Base-by-base conservation (phyloP, 179 eudicot species). In the Drosera spatulata region DNA sequence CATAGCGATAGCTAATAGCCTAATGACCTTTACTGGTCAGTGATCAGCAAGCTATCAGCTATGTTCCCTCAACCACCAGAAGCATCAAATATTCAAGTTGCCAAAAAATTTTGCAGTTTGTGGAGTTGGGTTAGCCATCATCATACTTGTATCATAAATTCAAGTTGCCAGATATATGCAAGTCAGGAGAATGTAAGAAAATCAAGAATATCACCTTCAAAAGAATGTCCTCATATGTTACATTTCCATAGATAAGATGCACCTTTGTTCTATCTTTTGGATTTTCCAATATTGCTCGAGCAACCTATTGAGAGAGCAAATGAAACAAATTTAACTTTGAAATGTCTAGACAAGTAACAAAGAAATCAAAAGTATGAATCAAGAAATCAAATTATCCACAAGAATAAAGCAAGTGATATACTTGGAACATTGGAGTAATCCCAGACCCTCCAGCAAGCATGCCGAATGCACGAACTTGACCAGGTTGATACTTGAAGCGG, bases 391-490 rank as follows among this genome's bases (percentile, higher is more conserved):
- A 41, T 3, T 22, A 0, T 3, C 13, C 55, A 58, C 6, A 14
- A 7, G 39, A 65, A 42, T 7, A 10, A 52, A 15, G 2, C 12
- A 55, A 60, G 54, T 43, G 22, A 54, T 41, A 55, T 68, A 84
- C 99, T 83, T 90, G 97, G 69, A 85, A 90, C 97, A 90, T 90
- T 12, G 97, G 96, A 62, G 97, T 90, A 67, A 90, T 90, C 60
- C 97, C 97, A 64, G 96, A 87, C 33, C 97, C 97, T 45, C 97
- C 97, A 64, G 97, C 97, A 75, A 90, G 81, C 97, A 87, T 87
- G 50, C 97, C 97, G 56, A 90, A 85, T 10, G 88, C 97, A 74
- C 91, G 85, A 67, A 83, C 97, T 77, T 90, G 81, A 33, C 82
- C 85, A 53, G 86, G 87, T 66, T 83, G 87, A 76, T 88, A 86